Base-by-base conservation (phyloP, 257 asterid species). In the Thymus quinquecostatus region DNA sequence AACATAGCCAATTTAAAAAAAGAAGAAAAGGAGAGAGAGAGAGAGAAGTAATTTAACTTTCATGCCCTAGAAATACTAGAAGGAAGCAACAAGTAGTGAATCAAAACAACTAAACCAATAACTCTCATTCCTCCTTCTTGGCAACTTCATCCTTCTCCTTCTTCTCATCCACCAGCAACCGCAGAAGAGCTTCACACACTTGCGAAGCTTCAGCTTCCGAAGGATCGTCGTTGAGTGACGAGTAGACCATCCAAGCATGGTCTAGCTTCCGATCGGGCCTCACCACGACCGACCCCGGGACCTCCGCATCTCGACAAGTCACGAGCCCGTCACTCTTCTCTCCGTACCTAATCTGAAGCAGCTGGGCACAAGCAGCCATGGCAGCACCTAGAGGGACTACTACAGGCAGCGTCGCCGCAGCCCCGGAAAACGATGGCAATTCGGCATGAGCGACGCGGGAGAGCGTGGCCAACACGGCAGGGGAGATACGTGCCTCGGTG, bases 181-280 rank as follows among this genome's bases (percentile, higher is more conserved):
- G 83, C 63, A 95, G 69, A 40, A 95, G 97, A 55, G 99, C 97
- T 78, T 93, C 97, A 64, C 97, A 93, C 11, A 93, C 96, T 78
- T 91, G 96, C 53, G 96, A 89, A 60, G 99, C 97, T 79, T 88
- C 82, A 0, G 97, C 89, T 72, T 92, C 99, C 0, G 77, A 49
- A 0, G 95, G 86, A 64, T 92, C 92, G 68, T 92, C 97, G 10
- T 83, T 84, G 64, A 87, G 28, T 2, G 96, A 85, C 0, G 98
- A 95, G 60, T 95, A 95, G 40, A 89, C 99, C 99, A 95, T 95
- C 99, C 99, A 95, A 8, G 97, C 99, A 36, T 95, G 99, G 84
- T 95, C 99, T 2, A 89, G 85, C 78, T 89, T 95, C 10, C 97
- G 89, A 62, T 75, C 82, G 2, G 98, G 97, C 68, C 89, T 79